phyloP scores from a whole-genome alignment of 768 basidiomycete species.

The Lactifluus echinatus region DNA sequence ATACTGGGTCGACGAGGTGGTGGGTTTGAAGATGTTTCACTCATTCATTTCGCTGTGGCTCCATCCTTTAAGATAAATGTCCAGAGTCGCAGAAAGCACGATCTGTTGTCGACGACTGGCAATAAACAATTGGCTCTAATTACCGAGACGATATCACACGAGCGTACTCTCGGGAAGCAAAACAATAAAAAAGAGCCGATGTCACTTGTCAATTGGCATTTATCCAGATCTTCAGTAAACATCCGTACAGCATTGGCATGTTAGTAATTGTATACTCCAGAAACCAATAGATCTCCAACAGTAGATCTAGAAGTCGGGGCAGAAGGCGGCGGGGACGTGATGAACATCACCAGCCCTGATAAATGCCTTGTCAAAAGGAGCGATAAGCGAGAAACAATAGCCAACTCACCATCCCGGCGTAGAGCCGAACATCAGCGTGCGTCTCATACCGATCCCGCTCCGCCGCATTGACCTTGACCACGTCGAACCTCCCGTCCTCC shows the following conservation, averaged over 20 bases:
- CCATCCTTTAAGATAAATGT: background rate
- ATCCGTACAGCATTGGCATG: no score
- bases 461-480: constrained; percentile 40
- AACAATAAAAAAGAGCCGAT: no score
- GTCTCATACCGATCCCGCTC: constrained; percentile 37
- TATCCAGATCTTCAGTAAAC: background rate
- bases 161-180: no score
- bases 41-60: background rate
- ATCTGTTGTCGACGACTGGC: background rate
- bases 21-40: background rate
- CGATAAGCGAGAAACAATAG: background rate
- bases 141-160: background rate
- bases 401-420: constrained; percentile 37
- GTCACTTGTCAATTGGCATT: no score
- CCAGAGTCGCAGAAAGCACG: background rate
- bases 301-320: background rate
- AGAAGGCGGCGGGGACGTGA: background rate
- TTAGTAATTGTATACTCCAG: no score
- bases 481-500: constrained; percentile 29
- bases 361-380: background rate
- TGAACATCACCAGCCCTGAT: constrained; percentile 9
- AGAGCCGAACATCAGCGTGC: constrained; percentile 36
- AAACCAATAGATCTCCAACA: background rate
- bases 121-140: background rate
- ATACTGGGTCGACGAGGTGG: no score